A percentile compares a stretch with the other conserved stretches of the same genome.
phyloP scores from a whole-genome alignment of 106 monocot species.

The Vanilla planifolia region DNA sequence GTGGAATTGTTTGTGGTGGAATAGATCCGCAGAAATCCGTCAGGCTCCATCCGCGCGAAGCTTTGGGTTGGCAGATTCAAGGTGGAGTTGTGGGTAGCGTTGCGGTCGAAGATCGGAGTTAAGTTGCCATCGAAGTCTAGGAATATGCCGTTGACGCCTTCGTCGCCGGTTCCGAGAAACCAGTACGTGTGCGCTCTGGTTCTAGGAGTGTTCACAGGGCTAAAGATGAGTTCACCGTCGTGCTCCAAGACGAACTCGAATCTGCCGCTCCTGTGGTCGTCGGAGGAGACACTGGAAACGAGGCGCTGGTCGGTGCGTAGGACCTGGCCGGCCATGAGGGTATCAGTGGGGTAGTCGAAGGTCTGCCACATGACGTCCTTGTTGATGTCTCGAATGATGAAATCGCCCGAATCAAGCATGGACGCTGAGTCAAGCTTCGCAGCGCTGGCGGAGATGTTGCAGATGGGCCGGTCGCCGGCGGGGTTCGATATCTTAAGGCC shows the following conservation, averaged over 20 bases:
- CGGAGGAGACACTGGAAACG: constrained; percentile 9
- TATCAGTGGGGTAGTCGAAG: constrained; percentile 16
- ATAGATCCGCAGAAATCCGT: constrained; percentile 1
- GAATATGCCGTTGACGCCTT: neutral
- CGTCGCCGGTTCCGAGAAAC: neutral
- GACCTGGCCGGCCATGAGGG: constrained; percentile 12
- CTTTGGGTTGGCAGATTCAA: too few species aligned
- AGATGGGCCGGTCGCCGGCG: neutral
- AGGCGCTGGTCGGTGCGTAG: neutral
- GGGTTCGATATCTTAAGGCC: constrained; percentile 10
- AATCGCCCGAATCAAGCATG: constrained; percentile 23
- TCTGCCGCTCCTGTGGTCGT: constrained; percentile 14
- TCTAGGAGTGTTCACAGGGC: neutral
- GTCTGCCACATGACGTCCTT: constrained; percentile 1
- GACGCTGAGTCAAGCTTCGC: neutral
- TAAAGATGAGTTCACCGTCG: constrained; percentile 6
- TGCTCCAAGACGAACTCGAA: constrained; percentile 7
- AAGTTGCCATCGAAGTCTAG: neutral
- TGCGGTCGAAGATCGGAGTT: neutral
- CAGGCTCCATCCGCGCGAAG: neutral
- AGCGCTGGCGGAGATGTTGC: neutral
- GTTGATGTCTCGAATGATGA: constrained; percentile 15
- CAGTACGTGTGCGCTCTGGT: constrained; percentile 8
- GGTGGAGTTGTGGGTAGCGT: constrained; percentile 2
- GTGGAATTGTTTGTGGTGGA: neutral